Conservation (phyloP, 805 yeast species). For the Nakazawaea holstii region DNA sequence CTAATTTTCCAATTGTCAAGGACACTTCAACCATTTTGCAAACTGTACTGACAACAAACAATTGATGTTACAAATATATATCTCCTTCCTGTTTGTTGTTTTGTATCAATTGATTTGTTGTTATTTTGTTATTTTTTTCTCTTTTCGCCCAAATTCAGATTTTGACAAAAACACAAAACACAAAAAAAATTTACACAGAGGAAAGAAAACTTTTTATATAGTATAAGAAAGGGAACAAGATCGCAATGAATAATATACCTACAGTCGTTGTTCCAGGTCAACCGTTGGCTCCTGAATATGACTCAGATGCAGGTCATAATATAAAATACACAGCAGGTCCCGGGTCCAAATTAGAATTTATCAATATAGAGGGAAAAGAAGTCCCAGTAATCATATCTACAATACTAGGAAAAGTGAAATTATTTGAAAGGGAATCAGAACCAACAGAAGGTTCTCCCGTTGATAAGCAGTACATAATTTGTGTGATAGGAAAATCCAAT, state of each 20-base stretch:
- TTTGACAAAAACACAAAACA: neutral
- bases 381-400: slow-evolving; percentile 50
- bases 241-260: slow-evolving; percentile 23
- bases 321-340: slow-evolving; percentile 53
- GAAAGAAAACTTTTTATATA: neutral
- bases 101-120: neutral
- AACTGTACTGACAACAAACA: neutral
- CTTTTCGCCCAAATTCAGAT: neutral
- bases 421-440: slow-evolving; percentile 21
- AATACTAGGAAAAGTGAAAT: slow-evolving; percentile 51
- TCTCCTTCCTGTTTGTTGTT: neutral
- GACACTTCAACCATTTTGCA: slow-evolving; percentile 78
- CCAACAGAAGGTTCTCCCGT: slow-evolving; percentile 12
- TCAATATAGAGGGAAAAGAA: slow-evolving; percentile 31
- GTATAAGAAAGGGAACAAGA: neutral
- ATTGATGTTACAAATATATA: neutral
- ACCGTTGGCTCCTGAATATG: slow-evolving; percentile 55
- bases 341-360: slow-evolving; percentile 51
- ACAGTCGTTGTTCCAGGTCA: slow-evolving; percentile 75
- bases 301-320: slow-evolving; percentile 26
- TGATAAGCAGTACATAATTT: slow-evolving; percentile 23
- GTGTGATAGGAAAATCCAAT: slow-evolving; percentile 25
- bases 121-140: neutral
- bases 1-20: slow-evolving; percentile 91
- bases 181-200: neutral